These are phyloP conservation scores for Boletus rex-veris DNA, from an alignment of 768 basidiomycete species.

Conservation along the genomic window DNA sequence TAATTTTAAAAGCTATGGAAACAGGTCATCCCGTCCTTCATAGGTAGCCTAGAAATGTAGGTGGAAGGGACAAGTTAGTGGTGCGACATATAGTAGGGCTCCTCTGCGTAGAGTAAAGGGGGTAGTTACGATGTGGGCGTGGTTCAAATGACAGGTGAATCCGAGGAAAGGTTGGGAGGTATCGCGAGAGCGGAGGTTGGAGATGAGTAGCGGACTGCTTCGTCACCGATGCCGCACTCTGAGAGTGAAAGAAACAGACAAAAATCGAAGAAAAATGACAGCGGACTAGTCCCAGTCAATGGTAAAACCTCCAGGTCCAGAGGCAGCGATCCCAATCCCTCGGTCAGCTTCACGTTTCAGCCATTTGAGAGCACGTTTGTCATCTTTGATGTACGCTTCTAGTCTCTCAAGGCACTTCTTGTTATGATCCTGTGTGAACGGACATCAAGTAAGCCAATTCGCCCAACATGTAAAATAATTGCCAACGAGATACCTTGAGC, in stretches of 20 bases:
- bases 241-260: not conserved
- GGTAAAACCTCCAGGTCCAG: constrained; percentile 64
- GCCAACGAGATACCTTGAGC: constrained; percentile 58
- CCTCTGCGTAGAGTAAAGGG: constrained; percentile 5
- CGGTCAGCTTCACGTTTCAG: constrained; percentile 73
- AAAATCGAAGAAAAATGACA: not conserved
- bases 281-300: constrained; percentile 71
- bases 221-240: not conserved
- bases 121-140: constrained; percentile 8
- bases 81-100: constrained; percentile 21
- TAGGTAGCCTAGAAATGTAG: constrained; percentile 11
- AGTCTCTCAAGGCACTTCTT: constrained; percentile 63
- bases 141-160: constrained; percentile 1
- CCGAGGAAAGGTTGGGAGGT: constrained; percentile 13
- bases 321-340: constrained; percentile 63
- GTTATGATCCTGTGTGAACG: constrained; percentile 68
- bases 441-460: constrained; percentile 3
- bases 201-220: not conserved
- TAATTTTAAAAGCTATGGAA: constrained; percentile 26
- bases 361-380: constrained; percentile 80
- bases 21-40: constrained; percentile 19
- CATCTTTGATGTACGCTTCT: constrained; percentile 63
- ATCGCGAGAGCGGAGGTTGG: constrained; percentile 17
- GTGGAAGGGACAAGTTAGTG: constrained; percentile 21
- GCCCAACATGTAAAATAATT: not conserved